Percentiles rank a stretch among this genome's conserved stretches.
Evolutionary conservation across 805 yeast species (phyloP).

Genomic region (Wickerhamiella shivajii): DNA sequence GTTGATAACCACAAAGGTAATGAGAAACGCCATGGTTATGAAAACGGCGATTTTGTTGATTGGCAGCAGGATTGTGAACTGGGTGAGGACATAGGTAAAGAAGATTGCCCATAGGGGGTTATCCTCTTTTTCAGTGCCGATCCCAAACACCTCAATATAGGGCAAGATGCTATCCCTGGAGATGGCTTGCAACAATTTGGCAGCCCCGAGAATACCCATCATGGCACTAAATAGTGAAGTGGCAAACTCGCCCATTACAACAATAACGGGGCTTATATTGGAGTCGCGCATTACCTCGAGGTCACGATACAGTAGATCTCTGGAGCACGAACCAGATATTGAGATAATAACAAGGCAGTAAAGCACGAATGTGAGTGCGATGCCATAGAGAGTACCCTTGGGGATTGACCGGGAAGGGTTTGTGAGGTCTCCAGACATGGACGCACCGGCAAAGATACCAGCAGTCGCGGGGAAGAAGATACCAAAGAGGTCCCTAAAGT

Average conservation of each 20-base stretch:
- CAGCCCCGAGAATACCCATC: slow-evolving; percentile 94
- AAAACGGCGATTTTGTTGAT: slow-evolving; percentile 88
- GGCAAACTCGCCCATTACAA: slow-evolving; percentile 79
- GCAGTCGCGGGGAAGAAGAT: slow-evolving; percentile 97
- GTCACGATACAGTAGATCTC: slow-evolving; percentile 61
- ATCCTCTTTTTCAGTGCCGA: slow-evolving; percentile 35
- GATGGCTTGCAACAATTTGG: slow-evolving; percentile 78
- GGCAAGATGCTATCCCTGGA: slow-evolving; percentile 84
- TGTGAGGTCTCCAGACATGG: slow-evolving; percentile 88
- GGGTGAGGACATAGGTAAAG: slow-evolving; percentile 71
- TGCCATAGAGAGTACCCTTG: slow-evolving; percentile 79
- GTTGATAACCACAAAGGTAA: slow-evolving; percentile 91
- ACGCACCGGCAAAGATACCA: slow-evolving; percentile 96
- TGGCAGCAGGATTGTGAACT: slow-evolving; percentile 73
- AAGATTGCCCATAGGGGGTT: slow-evolving; percentile 49
- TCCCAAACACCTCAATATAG: slow-evolving; percentile 46
- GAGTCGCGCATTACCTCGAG: slow-evolving; percentile 77
- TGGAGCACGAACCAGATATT: slow-evolving; percentile 66
- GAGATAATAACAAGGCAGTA: slow-evolving; percentile 71
- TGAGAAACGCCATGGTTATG: slow-evolving; percentile 91
- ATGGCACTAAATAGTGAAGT: slow-evolving; percentile 86
- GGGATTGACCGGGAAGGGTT: slow-evolving; percentile 87
- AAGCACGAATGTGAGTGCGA: slow-evolving; percentile 57
- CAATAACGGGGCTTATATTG: slow-evolving; percentile 48
- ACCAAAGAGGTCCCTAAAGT: slow-evolving; percentile 76